A percentile compares a stretch with the other conserved stretches of the same genome.
These are phyloP conservation scores for Podospora conica DNA, from an alignment of 495 filamentous ascomycete genomes.

Conservation along the genomic window DNA sequence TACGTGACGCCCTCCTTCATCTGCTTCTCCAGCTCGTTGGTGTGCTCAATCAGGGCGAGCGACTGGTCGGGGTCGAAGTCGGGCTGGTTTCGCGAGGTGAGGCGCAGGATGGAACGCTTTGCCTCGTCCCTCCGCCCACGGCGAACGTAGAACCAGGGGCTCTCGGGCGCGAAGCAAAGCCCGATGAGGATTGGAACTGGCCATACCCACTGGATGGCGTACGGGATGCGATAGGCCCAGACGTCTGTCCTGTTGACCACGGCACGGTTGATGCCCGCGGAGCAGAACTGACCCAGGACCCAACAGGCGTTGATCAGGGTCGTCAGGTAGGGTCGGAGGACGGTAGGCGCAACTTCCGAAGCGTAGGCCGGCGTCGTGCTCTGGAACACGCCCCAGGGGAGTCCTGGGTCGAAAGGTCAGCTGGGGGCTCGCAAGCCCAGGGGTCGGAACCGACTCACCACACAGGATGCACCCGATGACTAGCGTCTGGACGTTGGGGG, in stretches of 20 bases:
- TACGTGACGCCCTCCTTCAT: constrained; percentile 50
- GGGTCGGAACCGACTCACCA: constrained; percentile 23
- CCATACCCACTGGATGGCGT: constrained; percentile 56
- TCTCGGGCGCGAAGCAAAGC: constrained; percentile 57
- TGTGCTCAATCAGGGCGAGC: constrained; percentile 61
- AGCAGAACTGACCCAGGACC: constrained; percentile 62
- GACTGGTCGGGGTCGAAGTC: constrained; percentile 25
- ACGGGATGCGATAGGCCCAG: constrained; percentile 65
- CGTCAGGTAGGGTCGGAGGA: constrained; percentile 57
- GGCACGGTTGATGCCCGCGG: constrained; percentile 52
- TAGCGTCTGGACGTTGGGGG: constrained; percentile 50
- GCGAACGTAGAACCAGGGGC: constrained; percentile 66
- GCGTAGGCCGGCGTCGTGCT: constrained; percentile 43
- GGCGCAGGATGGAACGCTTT: constrained; percentile 44
- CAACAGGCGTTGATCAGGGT: constrained; percentile 70
- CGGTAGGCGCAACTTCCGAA: constrained; percentile 56
- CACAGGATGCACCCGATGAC: constrained; percentile 62
- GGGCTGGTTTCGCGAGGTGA: constrained; percentile 33
- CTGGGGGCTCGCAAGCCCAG: background rate
- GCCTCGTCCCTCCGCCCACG: constrained; percentile 48
- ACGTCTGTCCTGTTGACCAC: constrained; percentile 50
- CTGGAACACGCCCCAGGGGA: constrained; percentile 56
- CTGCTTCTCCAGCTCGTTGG: constrained; percentile 53
- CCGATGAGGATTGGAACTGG: constrained; percentile 50
- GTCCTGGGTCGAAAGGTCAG: background rate